Evolutionary conservation across 345 rosid genomes (phyloP).

Genomic region (Boechera retrofracta): DNA sequence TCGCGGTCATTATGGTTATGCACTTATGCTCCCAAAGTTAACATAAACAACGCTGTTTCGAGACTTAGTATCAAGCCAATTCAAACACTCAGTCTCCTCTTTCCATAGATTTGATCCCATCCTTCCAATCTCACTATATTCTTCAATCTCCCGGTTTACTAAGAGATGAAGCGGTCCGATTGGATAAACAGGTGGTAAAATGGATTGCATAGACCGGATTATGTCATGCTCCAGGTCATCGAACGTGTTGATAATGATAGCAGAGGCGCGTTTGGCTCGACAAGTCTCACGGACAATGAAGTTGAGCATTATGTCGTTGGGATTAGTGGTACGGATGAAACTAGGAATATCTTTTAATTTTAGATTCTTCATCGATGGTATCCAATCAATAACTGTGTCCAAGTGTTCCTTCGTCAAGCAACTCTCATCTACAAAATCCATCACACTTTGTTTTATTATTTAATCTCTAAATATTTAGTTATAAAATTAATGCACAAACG

Average conservation of each 20-base stretch:
- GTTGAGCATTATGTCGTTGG: conserved; percentile 41
- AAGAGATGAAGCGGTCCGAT: conserved; percentile 32
- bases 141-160: neutral
- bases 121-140: neutral
- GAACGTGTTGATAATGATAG: conserved; percentile 48
- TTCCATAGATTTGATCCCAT: conserved; percentile 38
- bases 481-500: neutral
- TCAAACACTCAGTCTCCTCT: conserved; percentile 39
- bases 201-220: conserved; percentile 30
- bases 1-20: conserved; percentile 15
- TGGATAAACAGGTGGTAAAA: conserved; percentile 40
- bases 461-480: neutral
- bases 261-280: conserved; percentile 38
- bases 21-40: conserved; percentile 35
- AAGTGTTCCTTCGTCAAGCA: neutral
- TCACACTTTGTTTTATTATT: neutral
- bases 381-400: neutral
- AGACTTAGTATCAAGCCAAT: conserved; percentile 41
- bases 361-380: neutral
- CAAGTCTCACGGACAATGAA: conserved; percentile 19
- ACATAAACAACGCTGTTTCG: conserved; percentile 37
- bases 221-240: conserved; percentile 40
- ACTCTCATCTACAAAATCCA: neutral
- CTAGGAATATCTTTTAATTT: neutral
- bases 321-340: conserved; percentile 36